Evolutionary conservation across 2,329 filamentous ascomycete genomes (phyloP), one percentile per base, ranked within the genome.

Genomic region (Uncinocarpus reesii): DNA sequence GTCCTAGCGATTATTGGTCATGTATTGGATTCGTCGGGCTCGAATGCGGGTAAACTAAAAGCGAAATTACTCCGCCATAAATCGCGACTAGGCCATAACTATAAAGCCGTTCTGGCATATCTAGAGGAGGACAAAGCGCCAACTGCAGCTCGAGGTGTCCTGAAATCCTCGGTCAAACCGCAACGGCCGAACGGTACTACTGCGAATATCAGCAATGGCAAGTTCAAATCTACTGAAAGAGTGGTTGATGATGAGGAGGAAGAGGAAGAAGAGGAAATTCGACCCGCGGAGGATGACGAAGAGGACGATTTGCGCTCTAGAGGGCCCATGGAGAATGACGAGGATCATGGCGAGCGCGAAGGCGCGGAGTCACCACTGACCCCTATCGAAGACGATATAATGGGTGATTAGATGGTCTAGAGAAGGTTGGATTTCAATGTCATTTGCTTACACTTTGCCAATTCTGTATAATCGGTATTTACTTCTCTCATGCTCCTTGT

Each of bases 91-190:
- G 92, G 92, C 2, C 72, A 78, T 38, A 95, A 92, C 62, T 93
- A 86, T 72, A 86, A 83, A 60, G 87, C 92, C 58, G 80, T 95
- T 5, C 71, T 95, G 3, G 78, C 79, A 7, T 92, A 83, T 63
- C 71, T 96, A 3, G 88, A 95, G 58, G 78, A 83, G 49, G 72
- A 75, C 42, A 80, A 81, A 58, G 65, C 36, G 37, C 16, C 46
- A 10, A 51, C 36, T 6, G n/a, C 48, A n/a, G n/a, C 26, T 24
- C 48, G 40, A 52, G 42, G 38, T 49, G 23, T n/a, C 28, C 48
- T 32, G 8, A 44, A 55, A 40, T 35, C 45, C 15, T 29, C 37
- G 18, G 20, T 35, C 18, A 35, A 32, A 32, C 42, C 20, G 10
- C 28, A 38, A 26, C 37, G 21, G 23, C 21, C 42, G 20, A 53